These are phyloP conservation scores for Phytomonas serpens DNA, from an alignment of 208 protist genomes.

Conservation along the genomic window DNA sequence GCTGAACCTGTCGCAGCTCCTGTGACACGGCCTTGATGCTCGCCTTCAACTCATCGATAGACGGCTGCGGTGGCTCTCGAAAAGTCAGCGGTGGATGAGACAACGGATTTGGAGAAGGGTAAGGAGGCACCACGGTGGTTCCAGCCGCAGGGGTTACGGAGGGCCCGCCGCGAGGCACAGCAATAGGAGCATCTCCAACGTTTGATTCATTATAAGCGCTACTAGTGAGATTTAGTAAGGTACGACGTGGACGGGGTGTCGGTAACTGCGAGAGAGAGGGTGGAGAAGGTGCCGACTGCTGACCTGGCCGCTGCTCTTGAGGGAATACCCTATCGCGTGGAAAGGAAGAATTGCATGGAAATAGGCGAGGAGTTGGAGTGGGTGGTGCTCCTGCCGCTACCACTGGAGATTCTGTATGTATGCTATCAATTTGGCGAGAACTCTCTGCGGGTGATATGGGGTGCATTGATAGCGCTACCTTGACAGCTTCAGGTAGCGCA, in stretches of 20 bases:
- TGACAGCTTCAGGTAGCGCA: background rate
- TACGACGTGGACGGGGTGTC: background rate
- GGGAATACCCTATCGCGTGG: background rate
- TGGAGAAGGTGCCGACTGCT: background rate
- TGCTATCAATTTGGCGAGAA: background rate
- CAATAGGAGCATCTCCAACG: background rate
- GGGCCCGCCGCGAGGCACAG: background rate
- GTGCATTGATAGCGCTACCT: background rate
- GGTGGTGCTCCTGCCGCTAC: background rate
- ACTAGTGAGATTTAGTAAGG: background rate
- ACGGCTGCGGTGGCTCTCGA: background rate
- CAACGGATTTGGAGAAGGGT: background rate
- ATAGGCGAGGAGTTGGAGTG: background rate
- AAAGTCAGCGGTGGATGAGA: background rate
- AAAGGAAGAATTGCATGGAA: background rate
- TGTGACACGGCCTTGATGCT: slow-evolving; percentile 28
- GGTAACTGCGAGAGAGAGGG: background rate
- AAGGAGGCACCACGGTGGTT: background rate
- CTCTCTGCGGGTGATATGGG: background rate
- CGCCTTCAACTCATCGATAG: slow-evolving; percentile 37
- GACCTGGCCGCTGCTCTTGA: background rate
- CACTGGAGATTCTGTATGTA: background rate
- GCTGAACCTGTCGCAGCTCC: slow-evolving; percentile 39
- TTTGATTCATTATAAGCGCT: background rate
- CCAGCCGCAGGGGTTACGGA: background rate